Evolutionary conservation across 2,329 filamentous ascomycete genomes (phyloP), one percentile per base, ranked within the genome.

Genomic region (Aspergillus brasiliensis): DNA sequence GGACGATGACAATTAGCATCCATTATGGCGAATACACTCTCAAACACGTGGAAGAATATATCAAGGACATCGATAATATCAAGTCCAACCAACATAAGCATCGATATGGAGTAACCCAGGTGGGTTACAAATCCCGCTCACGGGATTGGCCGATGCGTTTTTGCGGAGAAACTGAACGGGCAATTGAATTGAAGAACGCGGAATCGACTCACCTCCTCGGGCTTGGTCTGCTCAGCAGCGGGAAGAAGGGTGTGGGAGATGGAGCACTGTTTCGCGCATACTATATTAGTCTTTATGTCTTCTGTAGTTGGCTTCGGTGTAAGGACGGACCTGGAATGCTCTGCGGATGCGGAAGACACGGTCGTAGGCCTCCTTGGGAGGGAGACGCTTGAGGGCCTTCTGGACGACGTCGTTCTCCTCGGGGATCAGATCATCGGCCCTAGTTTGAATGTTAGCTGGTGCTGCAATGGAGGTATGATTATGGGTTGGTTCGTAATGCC

Each of bases 261-360:
- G 48, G 87, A 90, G 78, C 84, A 85, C 87, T 89, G 73, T 70
- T 59, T 60, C 38, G 53, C 25, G 60, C n/a, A 4, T 27, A 51
- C 19, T 55, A 57, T n/a, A 53, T 73, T 67, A 73, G 67, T 48
- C 40, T 58, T 57, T 60, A 51, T 49, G 46, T 62, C 19, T 56
- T 44, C 54, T 34, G 23, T n/a, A 49, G 48, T 54, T 42, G 10
- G 38, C 6, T 37, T 59, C 59, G 47, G 34, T 47, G 19, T n/a
- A 19, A 23, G 25, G 51, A 65, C 76, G 66, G 81, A 91, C 88
- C 85, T 99, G 95, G 81, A 96, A 88, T 73, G 95, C 94, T 81
- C 95, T 89, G 82, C 95, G 91, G 80, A 99, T 87, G 75, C 95
- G 93, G 89, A 92, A 99, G 78, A 98, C 88, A 78, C 95, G 94